Conservation (phyloP, 73 alveolate species). For the Paramecium tetraurelia region DNA sequence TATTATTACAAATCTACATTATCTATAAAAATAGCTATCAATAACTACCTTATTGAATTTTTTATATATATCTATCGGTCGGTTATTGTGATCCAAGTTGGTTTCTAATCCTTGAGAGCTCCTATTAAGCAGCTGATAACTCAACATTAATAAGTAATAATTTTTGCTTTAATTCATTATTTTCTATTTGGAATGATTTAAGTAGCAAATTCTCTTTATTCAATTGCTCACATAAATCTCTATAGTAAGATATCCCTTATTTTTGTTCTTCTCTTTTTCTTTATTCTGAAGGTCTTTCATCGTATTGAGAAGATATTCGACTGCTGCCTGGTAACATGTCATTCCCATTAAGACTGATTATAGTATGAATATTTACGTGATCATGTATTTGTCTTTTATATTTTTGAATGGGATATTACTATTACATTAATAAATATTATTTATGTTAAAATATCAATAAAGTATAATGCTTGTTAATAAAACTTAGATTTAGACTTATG, state of each 20-base stretch:
- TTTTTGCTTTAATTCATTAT: background rate
- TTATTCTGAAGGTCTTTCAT: background rate
- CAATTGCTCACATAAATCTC: slow-evolving; percentile 3
- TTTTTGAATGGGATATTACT: background rate
- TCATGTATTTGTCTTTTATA: background rate
- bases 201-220: background rate
- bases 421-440: background rate
- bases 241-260: background rate
- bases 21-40: background rate
- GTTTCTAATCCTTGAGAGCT: background rate
- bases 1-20: background rate
- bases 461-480: slow-evolving; percentile 61
- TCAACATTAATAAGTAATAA: background rate
- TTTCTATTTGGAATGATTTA: background rate
- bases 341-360: background rate
- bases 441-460: background rate
- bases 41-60: background rate
- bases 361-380: background rate
- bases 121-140: background rate
- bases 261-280: background rate
- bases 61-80: background rate
- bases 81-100: background rate
- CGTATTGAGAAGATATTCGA: background rate
- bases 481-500: slow-evolving; percentile 67
- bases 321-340: background rate